Conservation (phyloP, 768 basidiomycete genomes). For the Brasilioporus rufonigricans region DNA sequence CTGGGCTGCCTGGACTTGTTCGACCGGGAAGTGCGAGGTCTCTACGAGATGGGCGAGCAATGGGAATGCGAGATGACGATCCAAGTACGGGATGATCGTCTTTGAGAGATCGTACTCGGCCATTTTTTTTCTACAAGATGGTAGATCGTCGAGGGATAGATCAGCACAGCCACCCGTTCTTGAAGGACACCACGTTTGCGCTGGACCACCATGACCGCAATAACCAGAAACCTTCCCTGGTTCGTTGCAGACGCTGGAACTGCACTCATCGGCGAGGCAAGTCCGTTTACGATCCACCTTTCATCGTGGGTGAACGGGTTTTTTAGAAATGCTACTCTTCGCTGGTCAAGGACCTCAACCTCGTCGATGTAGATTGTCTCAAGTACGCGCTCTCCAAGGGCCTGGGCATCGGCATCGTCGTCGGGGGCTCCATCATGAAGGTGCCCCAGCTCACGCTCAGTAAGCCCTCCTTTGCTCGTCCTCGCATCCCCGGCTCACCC, state of each 20-base stretch:
- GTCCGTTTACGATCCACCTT: conserved; percentile 5
- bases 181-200: conserved; percentile 4
- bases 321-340: conserved; percentile 84
- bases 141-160: conserved; percentile 4
- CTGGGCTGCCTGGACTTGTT: conserved; percentile 85
- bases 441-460: conserved; percentile 89
- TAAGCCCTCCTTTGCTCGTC: conserved; percentile 34
- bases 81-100: conserved; percentile 87
- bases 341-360: conserved; percentile 81
- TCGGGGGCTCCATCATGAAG: conserved; percentile 94
- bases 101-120: conserved; percentile 90
- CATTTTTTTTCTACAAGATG: conserved; percentile 44
- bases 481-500: neutral
- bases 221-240: conserved; percentile 84
- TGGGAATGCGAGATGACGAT: conserved; percentile 93
- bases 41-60: conserved; percentile 86
- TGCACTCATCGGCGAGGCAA: conserved; percentile 77
- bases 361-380: conserved; percentile 77
- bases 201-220: conserved; percentile 54
- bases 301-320: neutral
- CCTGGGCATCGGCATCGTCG: conserved; percentile 87
- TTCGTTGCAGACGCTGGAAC: conserved; percentile 80
- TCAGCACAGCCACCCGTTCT: conserved; percentile 23
- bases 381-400: conserved; percentile 93
- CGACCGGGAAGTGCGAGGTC: conserved; percentile 67